phyloP scores from a whole-genome alignment of 257 asterid species.

The Petunia secreta region DNA sequence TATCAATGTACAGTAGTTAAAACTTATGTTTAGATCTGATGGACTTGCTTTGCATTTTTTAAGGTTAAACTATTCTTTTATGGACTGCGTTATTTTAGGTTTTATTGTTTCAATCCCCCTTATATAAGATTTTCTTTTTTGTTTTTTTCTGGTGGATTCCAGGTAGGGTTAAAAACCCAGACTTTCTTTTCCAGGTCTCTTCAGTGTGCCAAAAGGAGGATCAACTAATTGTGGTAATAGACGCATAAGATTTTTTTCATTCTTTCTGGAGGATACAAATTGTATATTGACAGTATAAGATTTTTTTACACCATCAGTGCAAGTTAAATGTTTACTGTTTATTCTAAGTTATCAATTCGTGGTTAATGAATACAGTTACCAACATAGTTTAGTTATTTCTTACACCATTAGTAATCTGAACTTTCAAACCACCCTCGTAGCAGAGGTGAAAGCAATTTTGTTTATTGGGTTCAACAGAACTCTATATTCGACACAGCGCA shows the following conservation, averaged over 20 bases:
- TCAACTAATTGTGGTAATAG: slow-evolving; percentile 31
- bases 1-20: no score
- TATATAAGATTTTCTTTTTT: neutral
- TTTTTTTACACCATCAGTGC: neutral
- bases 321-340: neutral
- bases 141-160: neutral
- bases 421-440: neutral
- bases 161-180: slow-evolving; percentile 36
- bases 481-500: no score
- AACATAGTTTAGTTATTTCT: no score
- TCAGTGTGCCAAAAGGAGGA: slow-evolving; percentile 29
- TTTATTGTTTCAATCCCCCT: neutral
- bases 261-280: neutral
- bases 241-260: neutral
- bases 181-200: slow-evolving; percentile 28
- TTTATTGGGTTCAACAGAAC: no score
- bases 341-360: neutral
- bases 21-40: no score
- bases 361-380: neutral
- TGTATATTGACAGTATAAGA: neutral
- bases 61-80: no score
- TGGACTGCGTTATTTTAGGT: no score
- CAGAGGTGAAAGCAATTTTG: neutral
- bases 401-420: neutral
- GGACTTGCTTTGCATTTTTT: no score